Conservation (phyloP, 257 asterid genomes). For the Voacanga thouarsii region DNA sequence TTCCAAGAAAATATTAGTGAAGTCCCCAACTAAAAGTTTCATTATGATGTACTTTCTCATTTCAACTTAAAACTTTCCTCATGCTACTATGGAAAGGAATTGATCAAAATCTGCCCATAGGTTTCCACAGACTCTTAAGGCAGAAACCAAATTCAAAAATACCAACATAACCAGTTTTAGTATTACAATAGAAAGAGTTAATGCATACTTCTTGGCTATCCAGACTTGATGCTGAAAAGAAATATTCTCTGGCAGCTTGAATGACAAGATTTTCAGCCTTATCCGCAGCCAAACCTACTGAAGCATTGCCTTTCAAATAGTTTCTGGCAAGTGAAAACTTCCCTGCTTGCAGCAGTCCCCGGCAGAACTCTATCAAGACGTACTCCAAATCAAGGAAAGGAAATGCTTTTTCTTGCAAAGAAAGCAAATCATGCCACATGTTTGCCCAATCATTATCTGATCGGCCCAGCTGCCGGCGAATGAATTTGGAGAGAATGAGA, state of each 20-base stretch:
- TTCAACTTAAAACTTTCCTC: background rate
- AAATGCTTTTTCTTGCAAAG: conserved; percentile 92
- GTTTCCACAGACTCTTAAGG: background rate
- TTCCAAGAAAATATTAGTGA: background rate
- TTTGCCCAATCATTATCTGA: conserved; percentile 94
- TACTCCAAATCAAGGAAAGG: conserved; percentile 87
- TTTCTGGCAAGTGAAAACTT: conserved; percentile 90
- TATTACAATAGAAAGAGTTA: background rate
- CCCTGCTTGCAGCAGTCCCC: conserved; percentile 98
- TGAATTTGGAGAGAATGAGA: conserved; percentile 85
- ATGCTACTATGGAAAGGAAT: background rate
- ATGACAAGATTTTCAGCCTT: conserved; percentile 95
- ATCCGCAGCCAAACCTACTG: conserved; percentile 76
- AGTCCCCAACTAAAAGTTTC: background rate
- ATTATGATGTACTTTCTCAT: background rate
- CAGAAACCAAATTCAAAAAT: background rate
- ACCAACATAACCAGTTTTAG: conserved; percentile 5
- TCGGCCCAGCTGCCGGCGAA: conserved; percentile 79
- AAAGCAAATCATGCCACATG: conserved; percentile 92
- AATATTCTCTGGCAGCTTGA: conserved; percentile 98
- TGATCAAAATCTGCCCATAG: background rate
- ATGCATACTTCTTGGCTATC: conserved; percentile 77
- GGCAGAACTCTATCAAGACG: conserved; percentile 84
- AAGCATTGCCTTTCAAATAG: conserved; percentile 81
- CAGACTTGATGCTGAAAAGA: conserved; percentile 96